Base-by-base conservation (phyloP, 148 eudicot genomes). In the Vaccinium corymbosum region DNA sequence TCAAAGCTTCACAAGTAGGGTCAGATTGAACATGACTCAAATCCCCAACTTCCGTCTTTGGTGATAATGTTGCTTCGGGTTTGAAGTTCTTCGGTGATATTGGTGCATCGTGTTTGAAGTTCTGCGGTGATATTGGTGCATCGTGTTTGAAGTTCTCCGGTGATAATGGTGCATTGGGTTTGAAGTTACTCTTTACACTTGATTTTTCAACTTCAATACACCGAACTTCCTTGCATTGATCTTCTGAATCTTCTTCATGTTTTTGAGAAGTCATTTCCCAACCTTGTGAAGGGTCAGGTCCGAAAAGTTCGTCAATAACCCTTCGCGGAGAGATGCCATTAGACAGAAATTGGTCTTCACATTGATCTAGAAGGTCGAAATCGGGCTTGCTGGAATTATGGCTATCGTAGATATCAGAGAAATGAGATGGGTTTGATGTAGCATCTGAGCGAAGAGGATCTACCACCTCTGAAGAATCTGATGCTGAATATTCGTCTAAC, bases 151-250 rank as follows among this genome's bases (percentile, higher is more conserved):
- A 10, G 80, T 87, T 84, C 32, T 80, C 75, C 52, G 81, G 85
- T 16, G 87, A 82, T 72, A 89, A 42, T 80, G 73, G 22, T 51
- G 55, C 56, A 82, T 84, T 85, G 48, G 82, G 12, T 77, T 82
- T 85, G 10, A 79, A 10, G 80, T 82, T 88, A 32, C 62, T 86
- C 62, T 86, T 80, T 48, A 50, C 80, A 49, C 76, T 83, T 12
- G 79, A 55, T 38, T 84, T 89, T 80, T 89, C 87, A 50, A 85
- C 84, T 86, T 92, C 94, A 80, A 93, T 86, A 84, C 91, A 90
- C 74, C 85, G 92, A 81, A 92, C 98, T 78, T 97, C 97, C 88
- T 89, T 95, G 86, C 92, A 91, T 73, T 87, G 82, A 70, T 90
- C 95, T 83, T 93, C 96, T 35, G 78, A 80, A 80, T 85, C 85